Conservation (phyloP, 495 filamentous ascomycete genomes). For the Clohesyomyces aquaticus region DNA sequence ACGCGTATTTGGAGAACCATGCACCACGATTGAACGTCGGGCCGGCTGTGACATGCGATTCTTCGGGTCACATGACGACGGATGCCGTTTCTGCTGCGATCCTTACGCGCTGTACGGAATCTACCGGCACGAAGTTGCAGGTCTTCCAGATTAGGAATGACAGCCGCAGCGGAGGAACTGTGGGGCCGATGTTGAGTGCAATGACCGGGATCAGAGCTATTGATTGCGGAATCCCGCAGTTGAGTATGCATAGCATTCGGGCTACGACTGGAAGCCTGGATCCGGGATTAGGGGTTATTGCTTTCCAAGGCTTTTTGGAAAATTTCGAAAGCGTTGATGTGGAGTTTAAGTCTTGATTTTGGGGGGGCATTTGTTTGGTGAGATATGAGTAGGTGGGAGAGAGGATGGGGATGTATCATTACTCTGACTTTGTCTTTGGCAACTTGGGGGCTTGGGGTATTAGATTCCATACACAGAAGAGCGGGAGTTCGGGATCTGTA, state of each 20-base stretch:
- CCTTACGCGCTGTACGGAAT: conserved; percentile 66
- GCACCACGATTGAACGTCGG: conserved; percentile 88
- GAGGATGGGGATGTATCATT: not conserved
- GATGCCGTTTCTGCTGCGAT: conserved; percentile 80
- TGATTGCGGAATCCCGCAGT: conserved; percentile 88
- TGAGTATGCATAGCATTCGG: conserved; percentile 93
- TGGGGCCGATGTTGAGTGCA: conserved; percentile 87
- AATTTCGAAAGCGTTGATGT: conserved; percentile 83
- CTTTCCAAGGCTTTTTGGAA: conserved; percentile 90
- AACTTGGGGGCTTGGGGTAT: too few relatives aligned
- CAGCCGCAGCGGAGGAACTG: conserved; percentile 82
- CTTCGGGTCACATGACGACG: conserved; percentile 91
- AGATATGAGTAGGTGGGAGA: not conserved
- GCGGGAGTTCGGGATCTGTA: too few relatives aligned
- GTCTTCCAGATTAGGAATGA: conserved; percentile 96
- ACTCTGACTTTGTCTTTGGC: too few relatives aligned
- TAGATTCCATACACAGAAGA: too few relatives aligned
- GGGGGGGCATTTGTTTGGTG: not conserved
- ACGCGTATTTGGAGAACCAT: conserved; percentile 80
- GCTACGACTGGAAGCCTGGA: conserved; percentile 87
- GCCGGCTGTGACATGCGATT: conserved; percentile 79
- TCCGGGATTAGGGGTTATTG: conserved; percentile 83
- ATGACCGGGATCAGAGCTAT: conserved; percentile 82
- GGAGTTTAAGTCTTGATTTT: conserved; percentile 64
- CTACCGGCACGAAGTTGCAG: conserved; percentile 65